Base-by-base conservation (phyloP, 2,329 filamentous ascomycete species). In the Chaetomium strumarium region DNA sequence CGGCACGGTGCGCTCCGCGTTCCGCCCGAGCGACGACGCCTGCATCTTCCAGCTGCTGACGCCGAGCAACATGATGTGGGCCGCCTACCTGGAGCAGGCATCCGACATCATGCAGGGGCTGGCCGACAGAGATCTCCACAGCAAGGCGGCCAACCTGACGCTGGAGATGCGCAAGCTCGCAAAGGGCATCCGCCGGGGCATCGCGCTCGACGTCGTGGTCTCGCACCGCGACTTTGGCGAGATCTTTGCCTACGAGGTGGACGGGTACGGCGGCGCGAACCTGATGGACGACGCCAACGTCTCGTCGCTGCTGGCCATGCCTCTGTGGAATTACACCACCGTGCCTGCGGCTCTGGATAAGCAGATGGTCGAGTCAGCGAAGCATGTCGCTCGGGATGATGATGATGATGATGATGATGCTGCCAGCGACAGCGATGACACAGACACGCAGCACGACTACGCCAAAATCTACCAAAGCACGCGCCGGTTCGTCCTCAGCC, bases 21-120 rank as follows among this genome's bases (percentile, higher is more conserved):
- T 93, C 72, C 79, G 90, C 1, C 90, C 90, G 0, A 90, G 85
- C 51, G 90, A 95, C 66, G 90, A 95, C 66, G 81, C 88, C 8
- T 88, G 86, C 1, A 89, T 88, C 47, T 83, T 90, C 58, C 85
- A 88, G 58, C 88, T 86, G 66, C 83, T 90, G 63, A 88, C 91
- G 59, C 88, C 88, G 0, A 81, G 84, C 33, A 93, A 93, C 66
- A 85, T 85, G 81, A 84, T 85, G 80, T 80, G 84, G 57, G 74
- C 79, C 34, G 70, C 75, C n/a, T 83, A 80, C 60, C 72, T 86
- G 7, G 70, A 73, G 33, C 71, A 75, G 2, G 70, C 77, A 0
- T 72, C 74, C 14, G 65, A 71, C 6, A 81, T 84, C 60, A 78
- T 81, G 72, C 60, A 64, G 41, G 60, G 65, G 54, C 58, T 69